phyloP scores from a whole-genome alignment of 1,284 basidiomycete genomes.

The Sporisorium sorghi region DNA sequence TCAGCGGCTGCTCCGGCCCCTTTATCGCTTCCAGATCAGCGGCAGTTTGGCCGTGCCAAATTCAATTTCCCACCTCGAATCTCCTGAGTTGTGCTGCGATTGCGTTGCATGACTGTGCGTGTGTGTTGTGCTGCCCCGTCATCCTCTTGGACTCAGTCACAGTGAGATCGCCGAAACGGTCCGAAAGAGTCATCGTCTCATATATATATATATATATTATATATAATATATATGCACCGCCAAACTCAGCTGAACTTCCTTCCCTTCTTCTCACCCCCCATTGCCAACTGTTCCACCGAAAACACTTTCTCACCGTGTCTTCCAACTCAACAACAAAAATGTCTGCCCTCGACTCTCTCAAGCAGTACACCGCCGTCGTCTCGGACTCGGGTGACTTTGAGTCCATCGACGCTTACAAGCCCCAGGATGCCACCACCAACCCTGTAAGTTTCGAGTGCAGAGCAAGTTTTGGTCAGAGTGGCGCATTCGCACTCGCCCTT shows the following conservation, averaged over 20 bases:
- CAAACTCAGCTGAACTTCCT: neutral
- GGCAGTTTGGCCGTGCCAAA: constrained; percentile 1
- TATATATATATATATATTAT: constrained; percentile 9
- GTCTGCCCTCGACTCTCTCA: constrained; percentile 65
- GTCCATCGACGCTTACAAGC: constrained; percentile 68
- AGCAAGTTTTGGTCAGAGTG: neutral
- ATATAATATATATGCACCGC: constrained; percentile 2
- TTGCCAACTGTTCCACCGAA: too few relatives aligned
- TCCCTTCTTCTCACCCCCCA: neutral
- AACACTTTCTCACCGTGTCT: constrained; percentile 7
- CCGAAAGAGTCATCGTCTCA: constrained; percentile 1
- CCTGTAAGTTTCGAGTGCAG: constrained; percentile 54
- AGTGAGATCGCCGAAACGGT: too few relatives aligned
- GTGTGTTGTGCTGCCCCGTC: too few relatives aligned
- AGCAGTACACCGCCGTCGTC: constrained; percentile 68
- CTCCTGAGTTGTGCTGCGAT: too few relatives aligned
- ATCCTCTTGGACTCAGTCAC: too few relatives aligned
- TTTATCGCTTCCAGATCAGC: constrained; percentile 24
- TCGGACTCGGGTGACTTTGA: constrained; percentile 69
- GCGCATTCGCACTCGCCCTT: neutral
- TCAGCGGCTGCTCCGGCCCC: neutral
- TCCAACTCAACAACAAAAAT: constrained; percentile 23
- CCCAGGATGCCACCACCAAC: constrained; percentile 69
- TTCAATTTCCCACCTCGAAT: neutral
- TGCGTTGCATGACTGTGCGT: too few relatives aligned